Base-by-base conservation (phyloP, 768 basidiomycete species). In the Psilocybe azurescens region DNA sequence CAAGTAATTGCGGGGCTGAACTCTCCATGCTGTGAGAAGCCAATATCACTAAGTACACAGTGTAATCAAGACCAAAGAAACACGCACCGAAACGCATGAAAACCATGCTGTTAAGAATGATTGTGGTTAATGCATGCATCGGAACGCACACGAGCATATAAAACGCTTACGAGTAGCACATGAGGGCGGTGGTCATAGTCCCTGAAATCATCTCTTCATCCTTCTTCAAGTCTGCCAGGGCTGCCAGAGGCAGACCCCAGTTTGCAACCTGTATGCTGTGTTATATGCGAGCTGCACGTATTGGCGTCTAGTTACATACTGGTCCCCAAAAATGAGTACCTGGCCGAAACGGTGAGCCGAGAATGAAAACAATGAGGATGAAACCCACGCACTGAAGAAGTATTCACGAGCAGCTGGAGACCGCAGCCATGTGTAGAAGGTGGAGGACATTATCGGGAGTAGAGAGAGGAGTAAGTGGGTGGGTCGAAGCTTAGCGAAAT, bases 261-360 rank as follows among this genome's bases (percentile, higher is more conserved):
- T 99, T 99, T 63, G 97, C 97, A 63, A 95, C 89, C 96, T 97
- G 70, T 53, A 54, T 11, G 29, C 33, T 41, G n/a, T 53, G 64
- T 66, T 59, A 68, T 58, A 64, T 46, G 28, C 50, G 50, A 60
- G 65, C 50, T 32, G 48, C 36, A 61, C 59, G 51, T 32, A 65
- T 46, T 33, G 44, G 14, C 30, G 36, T 38, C 5, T 53, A 60
- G 60, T 47, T 69, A 88, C 93, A 74, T 64, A 97, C 95, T 63
- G 95, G 95, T 68, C 95, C 95, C 95, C 95, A 97, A 81, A 97
- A 97, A 77, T 97, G 95, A 65, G 95, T 97, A 72, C 95, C 95
- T 97, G 60, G 33, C 57, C 52, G 62, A 62, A 30, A 29, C n/a
- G 69, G n/a, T 49, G 68, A 61, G 39, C n/a, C 65, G 41, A 20